Evolutionary conservation across 2,329 filamentous ascomycete species (phyloP), one percentile per base, ranked within the genome.

Genomic region (Venturia aucupariae): DNA sequence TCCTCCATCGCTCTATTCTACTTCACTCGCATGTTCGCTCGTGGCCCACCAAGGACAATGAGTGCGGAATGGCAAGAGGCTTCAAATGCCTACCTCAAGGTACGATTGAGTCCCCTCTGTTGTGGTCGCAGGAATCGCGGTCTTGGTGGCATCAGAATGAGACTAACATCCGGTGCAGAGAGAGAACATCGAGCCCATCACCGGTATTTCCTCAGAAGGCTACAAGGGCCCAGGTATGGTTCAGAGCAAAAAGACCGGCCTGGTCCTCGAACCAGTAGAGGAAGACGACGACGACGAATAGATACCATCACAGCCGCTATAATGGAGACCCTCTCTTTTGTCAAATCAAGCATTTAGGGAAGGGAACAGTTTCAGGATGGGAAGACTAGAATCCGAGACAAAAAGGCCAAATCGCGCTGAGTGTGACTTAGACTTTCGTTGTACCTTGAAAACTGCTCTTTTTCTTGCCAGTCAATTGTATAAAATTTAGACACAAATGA

Each of bases 51-150:
- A 70, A 81, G 82, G 77, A 96, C 93, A 73, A 96, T 99, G 92
- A 93, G 83, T 81, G 90, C 90, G 84, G 94, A 99, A 80, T 97
- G 90, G 86, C 91, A 99, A 82, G 92, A 97, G 82, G 89, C 89
- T 71, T 84, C 88, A 71, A 96, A 99, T 80, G 94, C 97, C 82
- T 94, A 90, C 79, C 83, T 97, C 77, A 92, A 87, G 85, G 93
- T 96, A 81, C 72, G 86, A 79, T 51, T 54, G 62, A 22, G 8
- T 13, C 19, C 17, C 39, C 8, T 22, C n/a, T 39, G 48, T 44
- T 48, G 27, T 30, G 51, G 22, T 13, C 38, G 22, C 59, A 41
- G 8, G 59, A 39, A 27, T 10, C 5, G 35, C 13, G 22, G n/a
- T 42, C 24, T 41, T 3, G n/a, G 11, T 27, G 11, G 27, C 41